Evolutionary conservation across 345 rosid genomes (phyloP).

Genomic region (Aethionema arabicum): DNA sequence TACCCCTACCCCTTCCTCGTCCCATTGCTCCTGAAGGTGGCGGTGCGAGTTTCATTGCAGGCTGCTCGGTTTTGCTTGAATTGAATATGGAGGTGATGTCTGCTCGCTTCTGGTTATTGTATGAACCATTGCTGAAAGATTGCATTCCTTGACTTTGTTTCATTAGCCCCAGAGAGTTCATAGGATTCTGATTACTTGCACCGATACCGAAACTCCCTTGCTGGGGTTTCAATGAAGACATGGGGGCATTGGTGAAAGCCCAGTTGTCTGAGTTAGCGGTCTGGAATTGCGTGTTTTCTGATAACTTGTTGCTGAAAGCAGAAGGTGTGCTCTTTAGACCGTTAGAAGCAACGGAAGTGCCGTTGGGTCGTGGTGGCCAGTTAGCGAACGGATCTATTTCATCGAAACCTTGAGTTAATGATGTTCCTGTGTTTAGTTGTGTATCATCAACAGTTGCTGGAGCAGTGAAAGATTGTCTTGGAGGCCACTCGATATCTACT

Average conservation of each 20-base stretch:
- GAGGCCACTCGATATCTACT: conserved; percentile 92
- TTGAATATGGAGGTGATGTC: conserved; percentile 71
- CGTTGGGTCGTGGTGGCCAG: conserved; percentile 75
- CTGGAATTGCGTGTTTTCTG: conserved; percentile 36
- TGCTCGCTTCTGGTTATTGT: conserved; percentile 51
- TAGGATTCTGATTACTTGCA: conserved; percentile 37
- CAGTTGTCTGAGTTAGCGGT: conserved; percentile 41
- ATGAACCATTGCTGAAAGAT: conserved; percentile 34
- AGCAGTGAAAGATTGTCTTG: conserved; percentile 47
- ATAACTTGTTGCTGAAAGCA: conserved; percentile 33
- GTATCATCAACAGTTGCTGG: conserved; percentile 38
- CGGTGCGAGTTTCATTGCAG: conserved; percentile 81
- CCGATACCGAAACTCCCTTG: conserved; percentile 40
- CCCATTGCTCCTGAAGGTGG: conserved; percentile 79
- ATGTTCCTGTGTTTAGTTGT: conserved; percentile 44
- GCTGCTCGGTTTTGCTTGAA: conserved; percentile 55
- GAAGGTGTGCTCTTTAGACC: conserved; percentile 44
- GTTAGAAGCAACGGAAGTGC: conserved; percentile 38
- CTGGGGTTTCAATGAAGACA: conserved; percentile 44
- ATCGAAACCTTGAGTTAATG: conserved; percentile 51
- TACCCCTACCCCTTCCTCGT: conserved; percentile 74
- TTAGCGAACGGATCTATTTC: conserved; percentile 87
- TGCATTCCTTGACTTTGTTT: conserved; percentile 58
- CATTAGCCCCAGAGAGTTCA: conserved; percentile 49
- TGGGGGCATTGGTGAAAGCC: conserved; percentile 49